These are phyloP conservation scores for Gloeopeniophorella convolvens DNA, from an alignment of 768 basidiomycete species.

Conservation along the genomic window DNA sequence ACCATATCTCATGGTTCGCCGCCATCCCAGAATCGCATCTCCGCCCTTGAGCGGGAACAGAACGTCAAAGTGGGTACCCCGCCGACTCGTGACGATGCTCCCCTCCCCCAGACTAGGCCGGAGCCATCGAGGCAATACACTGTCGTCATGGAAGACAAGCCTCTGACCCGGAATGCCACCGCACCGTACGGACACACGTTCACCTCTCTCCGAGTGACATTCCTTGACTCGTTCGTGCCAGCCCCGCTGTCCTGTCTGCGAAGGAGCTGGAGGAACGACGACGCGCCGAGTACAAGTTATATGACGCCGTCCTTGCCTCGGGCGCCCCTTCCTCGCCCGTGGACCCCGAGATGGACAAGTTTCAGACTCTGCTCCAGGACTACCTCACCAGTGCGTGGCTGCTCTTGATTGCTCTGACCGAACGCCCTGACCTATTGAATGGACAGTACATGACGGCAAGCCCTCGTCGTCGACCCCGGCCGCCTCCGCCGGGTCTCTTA, in stretches of 20 bases:
- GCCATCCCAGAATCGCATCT: slow-evolving; percentile 23
- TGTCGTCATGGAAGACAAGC: slow-evolving; percentile 9
- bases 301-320: slow-evolving; percentile 49
- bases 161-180: slow-evolving; percentile 3
- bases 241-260: slow-evolving; percentile 49
- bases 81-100: neutral
- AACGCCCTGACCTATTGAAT: neutral
- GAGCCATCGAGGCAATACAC: slow-evolving; percentile 17
- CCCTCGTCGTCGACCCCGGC: slow-evolving; percentile 4
- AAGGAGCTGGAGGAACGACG: slow-evolving; percentile 36
- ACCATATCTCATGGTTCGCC: neutral
- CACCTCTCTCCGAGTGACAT: neutral
- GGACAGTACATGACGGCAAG: slow-evolving; percentile 6
- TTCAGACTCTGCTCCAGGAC: slow-evolving; percentile 69
- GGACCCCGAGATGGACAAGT: slow-evolving; percentile 71
- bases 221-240: slow-evolving; percentile 22
- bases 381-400: slow-evolving; percentile 51
- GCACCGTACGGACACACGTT: slow-evolving; percentile 24
- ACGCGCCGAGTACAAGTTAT: slow-evolving; percentile 52
- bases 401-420: neutral
- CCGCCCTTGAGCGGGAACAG: slow-evolving; percentile 23
- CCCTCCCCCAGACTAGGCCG: slow-evolving; percentile 4
- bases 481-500: slow-evolving; percentile 6
- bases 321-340: slow-evolving; percentile 11
- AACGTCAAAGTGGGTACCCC: neutral